phyloP scores from a whole-genome alignment of 192 early-diverging fungal species.

The Entomortierella beljakovae region DNA sequence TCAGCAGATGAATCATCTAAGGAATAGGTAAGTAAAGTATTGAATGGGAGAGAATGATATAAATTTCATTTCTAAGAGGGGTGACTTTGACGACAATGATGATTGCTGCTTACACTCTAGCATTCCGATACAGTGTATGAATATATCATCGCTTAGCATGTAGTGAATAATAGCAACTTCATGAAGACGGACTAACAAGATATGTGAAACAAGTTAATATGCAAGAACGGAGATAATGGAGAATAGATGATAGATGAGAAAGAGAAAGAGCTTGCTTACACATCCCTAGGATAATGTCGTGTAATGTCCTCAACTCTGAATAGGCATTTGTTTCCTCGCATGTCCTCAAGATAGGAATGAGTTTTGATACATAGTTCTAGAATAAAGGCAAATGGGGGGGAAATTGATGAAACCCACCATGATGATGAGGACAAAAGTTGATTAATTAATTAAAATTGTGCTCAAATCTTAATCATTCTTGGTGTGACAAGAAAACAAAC shows the following conservation, averaged over 20 bases:
- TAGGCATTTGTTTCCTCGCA: slow-evolving; percentile 84
- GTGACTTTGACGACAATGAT: neutral
- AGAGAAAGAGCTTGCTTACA: slow-evolving; percentile 58
- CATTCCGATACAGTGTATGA: slow-evolving; percentile 78
- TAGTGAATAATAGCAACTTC: slow-evolving; percentile 77
- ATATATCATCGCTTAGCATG: slow-evolving; percentile 80
- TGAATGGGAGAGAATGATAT: neutral
- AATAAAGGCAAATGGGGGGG: neutral
- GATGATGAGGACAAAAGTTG: too few species aligned
- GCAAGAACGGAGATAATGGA: neutral
- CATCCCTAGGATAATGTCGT: slow-evolving; percentile 75
- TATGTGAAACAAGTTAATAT: neutral
- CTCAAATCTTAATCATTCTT: neutral
- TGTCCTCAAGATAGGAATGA: slow-evolving; percentile 73
- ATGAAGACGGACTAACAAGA: slow-evolving; percentile 78
- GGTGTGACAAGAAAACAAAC: neutral
- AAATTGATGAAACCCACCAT: neutral
- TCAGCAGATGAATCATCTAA: neutral
- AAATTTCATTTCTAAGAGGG: neutral
- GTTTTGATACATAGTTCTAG: slow-evolving; percentile 76
- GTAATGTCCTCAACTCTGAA: slow-evolving; percentile 76
- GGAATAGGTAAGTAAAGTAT: neutral
- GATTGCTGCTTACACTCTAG: slow-evolving; percentile 77
- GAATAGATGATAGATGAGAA: neutral
- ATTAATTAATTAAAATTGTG: neutral